These are phyloP conservation scores for Hymenoscyphus salicellus DNA, from an alignment of 2,329 filamentous ascomycete species.

Conservation along the genomic window DNA sequence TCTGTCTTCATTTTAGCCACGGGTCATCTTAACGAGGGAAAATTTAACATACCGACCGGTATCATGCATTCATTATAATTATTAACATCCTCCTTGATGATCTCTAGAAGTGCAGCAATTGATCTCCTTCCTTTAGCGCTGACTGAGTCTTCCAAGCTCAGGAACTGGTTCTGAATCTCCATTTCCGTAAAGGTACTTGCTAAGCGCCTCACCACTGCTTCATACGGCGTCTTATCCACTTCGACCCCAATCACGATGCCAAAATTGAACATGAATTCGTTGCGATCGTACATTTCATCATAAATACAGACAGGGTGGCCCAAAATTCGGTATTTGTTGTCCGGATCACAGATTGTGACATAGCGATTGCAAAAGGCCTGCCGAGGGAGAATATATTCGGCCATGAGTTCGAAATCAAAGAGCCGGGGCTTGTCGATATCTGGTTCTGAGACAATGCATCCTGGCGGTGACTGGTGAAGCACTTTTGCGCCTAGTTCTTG, in stretches of 20 bases:
- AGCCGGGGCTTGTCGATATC: conserved; percentile 57
- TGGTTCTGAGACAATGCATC: conserved; percentile 55
- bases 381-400: conserved; percentile 89
- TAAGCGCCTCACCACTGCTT: conserved; percentile 80
- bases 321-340: conserved; percentile 70
- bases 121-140: conserved; percentile 54
- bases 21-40: not conserved
- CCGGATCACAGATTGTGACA: conserved; percentile 72
- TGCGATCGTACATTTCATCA: conserved; percentile 77
- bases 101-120: conserved; percentile 82
- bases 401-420: conserved; percentile 81
- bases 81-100: conserved; percentile 81
- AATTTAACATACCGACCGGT: conserved; percentile 67
- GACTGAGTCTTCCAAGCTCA: conserved; percentile 51
- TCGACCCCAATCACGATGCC: conserved; percentile 73
- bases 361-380: conserved; percentile 94
- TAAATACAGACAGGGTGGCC: conserved; percentile 88
- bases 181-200: conserved; percentile 82
- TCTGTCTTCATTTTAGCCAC: conserved; percentile 49
- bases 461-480: conserved; percentile 60
- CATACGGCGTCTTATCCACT: conserved; percentile 73
- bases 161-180: conserved; percentile 85
- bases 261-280: conserved; percentile 99
- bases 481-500: conserved; percentile 54
- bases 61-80: conserved; percentile 99